A percentile compares a stretch with the other conserved stretches of the same genome.
Conservation (phyloP, 139 green algal species). For the Chlorella sp. region DNA sequence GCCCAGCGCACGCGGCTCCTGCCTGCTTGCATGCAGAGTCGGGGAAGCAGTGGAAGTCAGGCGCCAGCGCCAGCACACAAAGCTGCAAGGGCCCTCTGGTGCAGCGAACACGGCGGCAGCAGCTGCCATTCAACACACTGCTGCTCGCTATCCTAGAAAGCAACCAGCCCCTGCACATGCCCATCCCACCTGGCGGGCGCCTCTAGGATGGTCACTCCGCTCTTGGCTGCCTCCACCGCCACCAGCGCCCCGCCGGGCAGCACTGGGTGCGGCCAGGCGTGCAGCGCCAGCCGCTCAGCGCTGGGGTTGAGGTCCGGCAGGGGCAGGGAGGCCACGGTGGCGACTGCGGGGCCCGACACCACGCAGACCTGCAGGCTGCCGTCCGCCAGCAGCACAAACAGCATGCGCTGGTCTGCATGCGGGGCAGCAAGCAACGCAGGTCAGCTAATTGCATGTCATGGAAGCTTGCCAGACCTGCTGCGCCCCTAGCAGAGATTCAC, state of each 20-base stretch:
- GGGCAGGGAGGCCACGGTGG: slow-evolving; percentile 7
- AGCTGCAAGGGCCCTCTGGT: too few relatives aligned
- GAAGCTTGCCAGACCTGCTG: too few relatives aligned
- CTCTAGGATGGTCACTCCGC: slow-evolving; percentile 41
- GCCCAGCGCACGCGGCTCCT: slow-evolving; percentile 26
- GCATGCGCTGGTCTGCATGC: slow-evolving; percentile 5
- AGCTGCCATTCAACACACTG: too few relatives aligned
- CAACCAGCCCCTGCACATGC: too few relatives aligned
- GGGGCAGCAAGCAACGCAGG: background rate
- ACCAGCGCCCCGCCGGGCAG: slow-evolving; percentile 29
- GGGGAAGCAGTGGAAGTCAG: too few relatives aligned
- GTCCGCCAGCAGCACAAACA: slow-evolving; percentile 45
- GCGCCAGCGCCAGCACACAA: too few relatives aligned
- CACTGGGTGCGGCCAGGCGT: slow-evolving; percentile 35
- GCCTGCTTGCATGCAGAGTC: slow-evolving; percentile 21
- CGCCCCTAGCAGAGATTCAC: too few relatives aligned
- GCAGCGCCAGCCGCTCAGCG: slow-evolving; percentile 32
- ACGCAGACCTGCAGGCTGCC: slow-evolving; percentile 35
- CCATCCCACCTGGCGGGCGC: background rate
- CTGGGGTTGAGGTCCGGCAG: slow-evolving; percentile 6
- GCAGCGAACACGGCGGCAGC: background rate
- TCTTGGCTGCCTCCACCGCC: slow-evolving; percentile 34
- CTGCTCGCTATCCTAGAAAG: too few relatives aligned
- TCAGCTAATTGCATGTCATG: too few relatives aligned
- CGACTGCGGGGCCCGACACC: slow-evolving; percentile 19